Percentiles rank a stretch among this genome's conserved stretches.
phyloP scores from a whole-genome alignment of 345 rosid species.

The Camelina hispida region DNA sequence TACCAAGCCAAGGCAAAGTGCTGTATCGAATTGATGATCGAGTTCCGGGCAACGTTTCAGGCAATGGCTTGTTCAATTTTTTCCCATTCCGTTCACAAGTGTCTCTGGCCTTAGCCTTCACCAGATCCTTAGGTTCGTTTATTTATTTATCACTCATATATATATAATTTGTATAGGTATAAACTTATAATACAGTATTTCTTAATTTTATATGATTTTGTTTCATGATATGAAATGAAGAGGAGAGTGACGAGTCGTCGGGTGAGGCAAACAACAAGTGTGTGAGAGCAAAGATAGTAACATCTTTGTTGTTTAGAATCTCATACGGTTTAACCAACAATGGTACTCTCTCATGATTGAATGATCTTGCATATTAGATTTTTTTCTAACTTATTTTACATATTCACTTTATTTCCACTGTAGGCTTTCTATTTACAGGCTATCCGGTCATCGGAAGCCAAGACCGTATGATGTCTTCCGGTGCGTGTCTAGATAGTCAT shows the following conservation, averaged over 20 bases:
- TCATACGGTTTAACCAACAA: constrained; percentile 60
- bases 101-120: constrained; percentile 35
- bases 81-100: constrained; percentile 66
- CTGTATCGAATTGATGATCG: constrained; percentile 70
- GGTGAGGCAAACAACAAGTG: constrained; percentile 46
- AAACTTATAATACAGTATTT: not conserved
- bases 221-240: constrained; percentile 34
- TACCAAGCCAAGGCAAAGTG: constrained; percentile 68
- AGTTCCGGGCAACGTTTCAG: constrained; percentile 44
- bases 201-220: not conserved
- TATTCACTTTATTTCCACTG: not conserved
- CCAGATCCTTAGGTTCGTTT: constrained; percentile 53
- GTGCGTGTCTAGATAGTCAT: constrained; percentile 67
- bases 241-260: constrained; percentile 53
- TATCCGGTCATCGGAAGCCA: constrained; percentile 78
- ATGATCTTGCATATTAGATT: not conserved
- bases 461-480: constrained; percentile 68
- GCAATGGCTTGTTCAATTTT: constrained; percentile 59
- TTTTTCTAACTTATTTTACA: not conserved
- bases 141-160: not conserved
- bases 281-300: constrained; percentile 27
- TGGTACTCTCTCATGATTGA: constrained; percentile 43
- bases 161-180: not conserved
- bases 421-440: constrained; percentile 60
- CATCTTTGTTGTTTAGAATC: constrained; percentile 30